These are phyloP conservation scores for Taphrina pruni DNA, from an alignment of 1,139 yeast genomes.

Conservation along the genomic window DNA sequence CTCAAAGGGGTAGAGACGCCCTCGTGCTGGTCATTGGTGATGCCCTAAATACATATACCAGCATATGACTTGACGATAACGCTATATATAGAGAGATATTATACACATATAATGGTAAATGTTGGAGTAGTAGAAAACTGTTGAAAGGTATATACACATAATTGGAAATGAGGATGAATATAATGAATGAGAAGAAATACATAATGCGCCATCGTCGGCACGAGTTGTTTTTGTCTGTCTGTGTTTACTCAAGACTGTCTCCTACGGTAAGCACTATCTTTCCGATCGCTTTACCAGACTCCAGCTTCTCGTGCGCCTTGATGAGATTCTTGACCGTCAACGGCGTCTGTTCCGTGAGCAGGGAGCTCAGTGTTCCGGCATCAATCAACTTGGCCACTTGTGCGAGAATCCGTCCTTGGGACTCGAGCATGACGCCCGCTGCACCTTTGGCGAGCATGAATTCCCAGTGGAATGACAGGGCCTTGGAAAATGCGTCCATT, in stretches of 20 bases:
- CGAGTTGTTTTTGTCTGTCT: too few species aligned
- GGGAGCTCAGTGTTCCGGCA: neutral
- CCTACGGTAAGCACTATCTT: constrained; percentile 19
- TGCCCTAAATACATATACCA: constrained; percentile 8
- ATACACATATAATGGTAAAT: too few species aligned
- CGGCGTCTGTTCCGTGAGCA: constrained; percentile 14
- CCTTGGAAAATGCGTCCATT: constrained; percentile 26
- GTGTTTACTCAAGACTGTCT: constrained; percentile 7
- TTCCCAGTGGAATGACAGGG: constrained; percentile 33
- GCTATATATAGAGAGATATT: too few species aligned
- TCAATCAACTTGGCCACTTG: constrained; percentile 29
- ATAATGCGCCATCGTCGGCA: too few species aligned
- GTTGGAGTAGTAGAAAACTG: too few species aligned
- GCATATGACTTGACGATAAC: neutral
- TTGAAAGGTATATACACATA: too few species aligned
- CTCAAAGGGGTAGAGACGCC: neutral
- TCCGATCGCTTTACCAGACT: constrained; percentile 31
- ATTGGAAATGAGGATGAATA: too few species aligned
- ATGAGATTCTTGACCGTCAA: constrained; percentile 20
- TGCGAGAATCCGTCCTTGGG: constrained; percentile 21
- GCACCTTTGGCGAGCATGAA: constrained; percentile 32
- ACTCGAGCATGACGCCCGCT: constrained; percentile 25
- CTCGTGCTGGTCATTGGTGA: constrained; percentile 3
- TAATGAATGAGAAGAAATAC: too few species aligned
- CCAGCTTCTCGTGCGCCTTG: constrained; percentile 22